phyloP scores from a whole-genome alignment of 345 rosid genomes.

The Melastoma malabathricum region DNA sequence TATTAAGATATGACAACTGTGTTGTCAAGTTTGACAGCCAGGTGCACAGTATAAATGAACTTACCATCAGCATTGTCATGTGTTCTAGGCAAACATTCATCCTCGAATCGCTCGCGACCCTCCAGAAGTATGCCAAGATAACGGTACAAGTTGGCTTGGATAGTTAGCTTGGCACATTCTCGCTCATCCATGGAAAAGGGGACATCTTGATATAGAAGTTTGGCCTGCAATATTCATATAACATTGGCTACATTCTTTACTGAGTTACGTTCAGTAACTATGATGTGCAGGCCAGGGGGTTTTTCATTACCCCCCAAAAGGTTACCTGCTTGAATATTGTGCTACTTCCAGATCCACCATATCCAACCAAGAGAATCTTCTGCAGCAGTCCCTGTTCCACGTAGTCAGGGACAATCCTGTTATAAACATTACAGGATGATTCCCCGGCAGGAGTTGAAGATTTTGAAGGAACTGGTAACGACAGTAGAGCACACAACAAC shows the following conservation, averaged over 20 bases:
- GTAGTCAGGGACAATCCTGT: constrained; percentile 67
- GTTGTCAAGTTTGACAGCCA: background rate
- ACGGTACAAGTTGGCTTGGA: constrained; percentile 80
- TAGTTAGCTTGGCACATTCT: constrained; percentile 62
- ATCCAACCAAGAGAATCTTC: constrained; percentile 81
- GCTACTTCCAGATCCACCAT: constrained; percentile 84
- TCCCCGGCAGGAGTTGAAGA: constrained; percentile 49
- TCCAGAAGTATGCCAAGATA: constrained; percentile 94
- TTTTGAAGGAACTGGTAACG: constrained; percentile 89
- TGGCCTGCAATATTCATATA: constrained; percentile 44
- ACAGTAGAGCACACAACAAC: constrained; percentile 79
- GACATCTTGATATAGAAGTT: constrained; percentile 71
- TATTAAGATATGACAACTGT: background rate
- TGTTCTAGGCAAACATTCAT: constrained; percentile 43
- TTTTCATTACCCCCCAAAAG: too few relatives aligned
- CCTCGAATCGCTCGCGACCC: constrained; percentile 94
- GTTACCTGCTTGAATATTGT: constrained; percentile 93
- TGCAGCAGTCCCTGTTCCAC: constrained; percentile 59
- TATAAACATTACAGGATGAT: constrained; percentile 27
- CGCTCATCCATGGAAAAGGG: constrained; percentile 84
- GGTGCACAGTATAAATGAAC: too few relatives aligned
- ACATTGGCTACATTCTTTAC: too few relatives aligned
- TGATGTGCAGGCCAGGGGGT: too few relatives aligned
- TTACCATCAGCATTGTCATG: constrained; percentile 14
- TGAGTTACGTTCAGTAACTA: too few relatives aligned